These are phyloP conservation scores for Hyaloscypha variabilis DNA, from an alignment of 495 filamentous ascomycete species.

Conservation along the genomic window DNA sequence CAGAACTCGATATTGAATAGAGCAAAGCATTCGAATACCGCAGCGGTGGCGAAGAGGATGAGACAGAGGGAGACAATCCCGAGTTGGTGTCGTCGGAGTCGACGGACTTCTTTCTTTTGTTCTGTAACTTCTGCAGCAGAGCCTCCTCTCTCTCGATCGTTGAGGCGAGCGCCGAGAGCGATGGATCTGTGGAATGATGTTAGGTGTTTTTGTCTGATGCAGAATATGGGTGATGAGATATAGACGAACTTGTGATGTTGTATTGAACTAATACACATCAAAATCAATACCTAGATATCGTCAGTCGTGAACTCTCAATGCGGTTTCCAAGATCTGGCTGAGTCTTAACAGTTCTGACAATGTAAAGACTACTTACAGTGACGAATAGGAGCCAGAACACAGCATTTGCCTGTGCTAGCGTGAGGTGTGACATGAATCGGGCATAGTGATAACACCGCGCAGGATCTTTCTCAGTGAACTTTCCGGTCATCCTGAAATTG, in stretches of 20 bases:
- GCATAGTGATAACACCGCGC: constrained; percentile 45
- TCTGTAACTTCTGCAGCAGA: background rate
- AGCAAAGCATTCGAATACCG: constrained; percentile 50
- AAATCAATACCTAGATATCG: background rate
- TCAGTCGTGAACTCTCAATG: background rate
- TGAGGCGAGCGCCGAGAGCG: background rate
- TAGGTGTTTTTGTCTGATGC: background rate
- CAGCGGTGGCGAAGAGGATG: constrained; percentile 36
- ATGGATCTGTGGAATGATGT: constrained; percentile 8
- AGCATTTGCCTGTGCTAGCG: constrained; percentile 41
- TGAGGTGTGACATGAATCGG: constrained; percentile 42
- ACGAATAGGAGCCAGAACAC: constrained; percentile 52
- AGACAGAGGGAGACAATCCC: constrained; percentile 26
- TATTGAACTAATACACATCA: constrained; percentile 14
- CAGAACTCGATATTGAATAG: constrained; percentile 51
- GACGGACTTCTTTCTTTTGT: background rate
- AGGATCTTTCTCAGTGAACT: constrained; percentile 20
- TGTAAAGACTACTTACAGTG: constrained; percentile 35
- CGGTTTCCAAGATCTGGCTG: too few relatives aligned
- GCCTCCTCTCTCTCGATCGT: background rate
- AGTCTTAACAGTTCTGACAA: too few relatives aligned
- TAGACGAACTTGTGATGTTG: constrained; percentile 16
- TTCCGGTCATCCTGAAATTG: constrained; percentile 21
- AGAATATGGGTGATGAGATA: background rate
- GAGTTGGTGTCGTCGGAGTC: constrained; percentile 10